Evolutionary conservation across 2,329 filamentous ascomycete species (phyloP), one percentile per base, ranked within the genome.

Genomic region (Penicillium brasilianum): DNA sequence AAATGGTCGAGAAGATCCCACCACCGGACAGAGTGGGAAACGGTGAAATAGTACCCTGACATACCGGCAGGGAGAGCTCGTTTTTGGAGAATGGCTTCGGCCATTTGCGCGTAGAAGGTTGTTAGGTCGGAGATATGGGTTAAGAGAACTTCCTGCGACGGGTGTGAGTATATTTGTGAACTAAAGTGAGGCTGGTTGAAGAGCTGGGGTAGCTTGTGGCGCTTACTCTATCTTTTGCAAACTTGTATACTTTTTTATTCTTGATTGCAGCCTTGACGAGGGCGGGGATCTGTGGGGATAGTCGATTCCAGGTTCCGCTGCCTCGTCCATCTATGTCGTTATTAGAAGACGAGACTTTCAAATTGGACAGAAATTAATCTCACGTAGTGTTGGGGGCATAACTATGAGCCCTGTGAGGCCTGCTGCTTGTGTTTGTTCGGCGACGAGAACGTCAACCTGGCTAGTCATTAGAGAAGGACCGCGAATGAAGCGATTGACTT

Each of bases 121-220:
- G 59, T 52, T 7, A 61, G 32, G 16, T 61, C 59, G n/a, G 55
- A 61, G 8, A 61, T 57, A 28, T 61, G 55, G 14, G 55, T 44
- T n/a, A 58, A 44, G 28, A 32, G 3, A 4, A 51, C 41, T 37
- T 58, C 50, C 55, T 60, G 34, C 6, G 7, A 14, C 10, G 30
- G 11, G 18, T 7, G 9, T 43, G 4, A 54, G n/a, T 30, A 39
- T 32, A n/a, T n/a, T n/a, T n/a, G n/a, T n/a, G n/a, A n/a, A n/a
- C n/a, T n/a, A n/a, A n/a, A n/a, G n/a, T n/a, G n/a, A n/a, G n/a
- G n/a, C n/a, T n/a, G n/a, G n/a, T n/a, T n/a, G n/a, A n/a, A n/a
- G n/a, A n/a, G n/a, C n/a, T n/a, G n/a, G n/a, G n/a, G n/a, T n/a
- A n/a, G n/a, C n/a, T n/a, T n/a, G n/a, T n/a, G n/a, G n/a, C n/a